A percentile compares a stretch with the other conserved stretches of the same genome.
Evolutionary conservation across 1,139 yeast species (phyloP).

Genomic region (Yamadazyma dendronema): DNA sequence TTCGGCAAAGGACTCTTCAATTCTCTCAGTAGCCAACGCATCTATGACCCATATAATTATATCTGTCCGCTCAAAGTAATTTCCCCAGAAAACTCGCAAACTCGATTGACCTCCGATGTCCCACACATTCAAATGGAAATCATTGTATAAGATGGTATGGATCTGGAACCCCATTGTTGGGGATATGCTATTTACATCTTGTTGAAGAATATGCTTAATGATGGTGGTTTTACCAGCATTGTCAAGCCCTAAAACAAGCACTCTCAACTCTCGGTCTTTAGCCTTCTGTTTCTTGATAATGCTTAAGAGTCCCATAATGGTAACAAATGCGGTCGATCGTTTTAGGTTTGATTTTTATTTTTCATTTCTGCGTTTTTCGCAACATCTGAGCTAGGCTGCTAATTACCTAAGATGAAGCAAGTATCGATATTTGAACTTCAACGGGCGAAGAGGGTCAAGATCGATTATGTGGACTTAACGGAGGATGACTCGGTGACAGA

Average conservation of each 20-base stretch:
- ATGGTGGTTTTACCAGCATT: conserved; percentile 88
- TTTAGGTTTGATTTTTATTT: too few species aligned
- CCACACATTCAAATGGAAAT: conserved; percentile 54
- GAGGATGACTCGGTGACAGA: conserved; percentile 5
- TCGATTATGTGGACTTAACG: conserved; percentile 9
- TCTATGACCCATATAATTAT: conserved; percentile 93
- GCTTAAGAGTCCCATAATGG: conserved; percentile 85
- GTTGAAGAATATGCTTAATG: conserved; percentile 60
- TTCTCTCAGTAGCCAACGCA: conserved; percentile 56
- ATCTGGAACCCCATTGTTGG: conserved; percentile 58
- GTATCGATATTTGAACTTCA: conserved; percentile 11
- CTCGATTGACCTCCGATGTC: conserved; percentile 88
- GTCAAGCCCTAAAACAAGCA: conserved; percentile 80
- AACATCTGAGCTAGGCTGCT: too few species aligned
- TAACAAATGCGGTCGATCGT: too few species aligned
- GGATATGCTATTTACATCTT: conserved; percentile 34
- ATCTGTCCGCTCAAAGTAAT: conserved; percentile 85
- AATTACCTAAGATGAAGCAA: conserved; percentile 10
- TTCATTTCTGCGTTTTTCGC: neutral
- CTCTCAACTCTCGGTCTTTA: conserved; percentile 74
- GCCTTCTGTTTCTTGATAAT: conserved; percentile 79
- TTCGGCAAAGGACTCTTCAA: conserved; percentile 65
- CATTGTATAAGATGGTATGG: conserved; percentile 35
- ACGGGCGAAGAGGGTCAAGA: neutral
- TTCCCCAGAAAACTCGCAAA: conserved; percentile 83